Percentiles rank a stretch among this genome's conserved stretches.
Conservation (phyloP, 1,284 basidiomycete genomes). For the Sanghuangporus sanghuang region DNA sequence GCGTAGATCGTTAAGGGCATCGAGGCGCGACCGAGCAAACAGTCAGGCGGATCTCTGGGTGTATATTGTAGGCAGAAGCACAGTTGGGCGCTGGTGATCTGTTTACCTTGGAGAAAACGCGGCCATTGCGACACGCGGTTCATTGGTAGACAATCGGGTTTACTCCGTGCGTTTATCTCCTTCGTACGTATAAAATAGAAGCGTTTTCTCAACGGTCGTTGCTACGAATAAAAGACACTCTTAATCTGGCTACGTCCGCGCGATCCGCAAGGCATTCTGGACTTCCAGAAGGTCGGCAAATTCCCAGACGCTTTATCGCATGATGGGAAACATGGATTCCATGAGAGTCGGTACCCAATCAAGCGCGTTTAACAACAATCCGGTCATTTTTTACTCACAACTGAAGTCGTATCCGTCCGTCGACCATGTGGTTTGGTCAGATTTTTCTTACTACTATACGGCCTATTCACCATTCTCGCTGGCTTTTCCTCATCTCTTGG, state of each 20-base stretch:
- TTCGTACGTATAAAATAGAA: neutral
- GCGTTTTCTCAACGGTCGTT: neutral
- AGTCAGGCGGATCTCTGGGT: neutral
- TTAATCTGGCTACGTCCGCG: neutral
- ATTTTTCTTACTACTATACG: neutral
- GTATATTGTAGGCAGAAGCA: neutral
- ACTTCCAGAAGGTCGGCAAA: neutral
- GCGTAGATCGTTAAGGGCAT: neutral
- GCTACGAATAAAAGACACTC: neutral
- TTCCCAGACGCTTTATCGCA: neutral
- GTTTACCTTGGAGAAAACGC: neutral
- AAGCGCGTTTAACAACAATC: neutral
- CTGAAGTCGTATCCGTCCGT: neutral
- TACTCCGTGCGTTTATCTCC: neutral
- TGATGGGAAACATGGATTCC: neutral
- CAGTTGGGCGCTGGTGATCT: neutral
- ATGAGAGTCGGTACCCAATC: neutral
- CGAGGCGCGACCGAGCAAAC: neutral
- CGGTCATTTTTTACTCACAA: neutral
- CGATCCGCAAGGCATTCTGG: neutral
- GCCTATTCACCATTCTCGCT: neutral
- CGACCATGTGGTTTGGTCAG: slow-evolving; percentile 8
- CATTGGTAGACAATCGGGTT: neutral
- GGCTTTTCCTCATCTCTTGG: neutral
- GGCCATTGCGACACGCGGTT: neutral